Evolutionary conservation across 2,329 filamentous ascomycete genomes (phyloP).

Genomic region (Colletotrichum brevisporum): DNA sequence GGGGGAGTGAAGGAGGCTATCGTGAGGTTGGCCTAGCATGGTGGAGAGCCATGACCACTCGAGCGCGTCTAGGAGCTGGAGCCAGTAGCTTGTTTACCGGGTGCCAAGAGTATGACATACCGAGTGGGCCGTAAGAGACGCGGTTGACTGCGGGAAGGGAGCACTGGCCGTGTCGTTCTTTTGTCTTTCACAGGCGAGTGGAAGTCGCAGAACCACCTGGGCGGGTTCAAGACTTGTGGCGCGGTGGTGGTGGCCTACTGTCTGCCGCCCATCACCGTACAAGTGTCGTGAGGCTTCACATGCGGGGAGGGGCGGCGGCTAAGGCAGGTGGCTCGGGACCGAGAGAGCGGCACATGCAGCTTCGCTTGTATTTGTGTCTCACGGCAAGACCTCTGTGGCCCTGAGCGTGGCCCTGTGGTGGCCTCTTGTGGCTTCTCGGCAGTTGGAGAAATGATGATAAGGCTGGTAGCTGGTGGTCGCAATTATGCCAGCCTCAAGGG

Average conservation of each 20-base stretch:
- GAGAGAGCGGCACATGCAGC: conserved; percentile 18
- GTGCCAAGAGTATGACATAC: conserved; percentile 1
- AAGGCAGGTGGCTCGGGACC: conserved; percentile 17
- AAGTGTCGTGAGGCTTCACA: conserved; percentile 16
- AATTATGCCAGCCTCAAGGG: conserved; percentile 10
- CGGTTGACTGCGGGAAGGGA: conserved; percentile 10
- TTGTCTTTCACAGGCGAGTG: conserved; percentile 7
- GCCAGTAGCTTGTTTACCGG: conserved; percentile 26
- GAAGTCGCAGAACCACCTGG: not conserved
- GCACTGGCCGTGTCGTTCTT: not conserved
- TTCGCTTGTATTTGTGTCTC: conserved; percentile 6
- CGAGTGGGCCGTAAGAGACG: conserved; percentile 2
- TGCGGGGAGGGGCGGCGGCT: conserved; percentile 8
- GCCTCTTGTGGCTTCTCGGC: conserved; percentile 31
- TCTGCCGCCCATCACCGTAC: not conserved
- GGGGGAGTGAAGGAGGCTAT: not conserved
- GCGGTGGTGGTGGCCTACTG: conserved; percentile 19
- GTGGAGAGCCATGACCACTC: conserved; percentile 1
- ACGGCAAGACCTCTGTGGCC: not conserved
- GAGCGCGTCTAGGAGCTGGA: conserved; percentile 9
- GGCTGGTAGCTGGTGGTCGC: not conserved
- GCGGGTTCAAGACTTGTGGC: conserved; percentile 29
- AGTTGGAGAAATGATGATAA: conserved; percentile 30
- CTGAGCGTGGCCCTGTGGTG: not conserved
- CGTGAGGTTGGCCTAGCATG: conserved; percentile 10